Evolutionary conservation across 352 stramenopile genomes (phyloP), one percentile per base, ranked within the genome.

Genomic region (Aphanomyces euteiches): DNA sequence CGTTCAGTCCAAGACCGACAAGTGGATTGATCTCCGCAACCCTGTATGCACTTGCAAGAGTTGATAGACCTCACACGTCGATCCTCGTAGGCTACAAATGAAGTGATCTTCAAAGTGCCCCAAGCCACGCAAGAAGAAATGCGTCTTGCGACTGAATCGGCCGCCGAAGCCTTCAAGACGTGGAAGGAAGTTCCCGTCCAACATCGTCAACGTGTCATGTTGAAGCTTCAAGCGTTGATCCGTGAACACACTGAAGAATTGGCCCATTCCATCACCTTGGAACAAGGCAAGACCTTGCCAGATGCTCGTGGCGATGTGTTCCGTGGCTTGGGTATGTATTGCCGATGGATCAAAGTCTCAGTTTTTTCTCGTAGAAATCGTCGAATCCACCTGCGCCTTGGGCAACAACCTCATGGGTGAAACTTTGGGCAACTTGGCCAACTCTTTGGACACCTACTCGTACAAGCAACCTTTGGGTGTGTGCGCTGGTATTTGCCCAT

Each of bases 251-350:
- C 87, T 40, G 93, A 98, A 57, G 95, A 98, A 65, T 78, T 99
- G 15, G 96, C 96, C 1, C 77, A 93, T 41, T 96, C 88, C 64
- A 98, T 99, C 76, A 99, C 93, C 19, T 78, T 87, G 54, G 97
- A 99, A 74, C 84, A 95, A 75, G 87, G 84, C 54, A 98, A 98
- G 76, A 98, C 93, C 0, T 72, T 97, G 17, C 80, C 90, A 7
- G 96, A 99, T 79, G 96, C 97, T 21, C 85, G 85, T 60, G 97
- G 96, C n/a, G 97, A 99, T 77, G 88, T 99, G 50, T 98, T 98
- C 83, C 90, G 96, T 48, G 97, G 96, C 21, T 80, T 99, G 47
- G 28, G 90, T 79, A 69, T 59, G 48, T 66, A 17, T 68, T 7
- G n/a, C 36, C 13, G 36, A 65, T 7, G 65, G 48, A 59, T 8